These are phyloP conservation scores for Amanita jacksonii DNA, from an alignment of 768 basidiomycete genomes.

Conservation along the genomic window DNA sequence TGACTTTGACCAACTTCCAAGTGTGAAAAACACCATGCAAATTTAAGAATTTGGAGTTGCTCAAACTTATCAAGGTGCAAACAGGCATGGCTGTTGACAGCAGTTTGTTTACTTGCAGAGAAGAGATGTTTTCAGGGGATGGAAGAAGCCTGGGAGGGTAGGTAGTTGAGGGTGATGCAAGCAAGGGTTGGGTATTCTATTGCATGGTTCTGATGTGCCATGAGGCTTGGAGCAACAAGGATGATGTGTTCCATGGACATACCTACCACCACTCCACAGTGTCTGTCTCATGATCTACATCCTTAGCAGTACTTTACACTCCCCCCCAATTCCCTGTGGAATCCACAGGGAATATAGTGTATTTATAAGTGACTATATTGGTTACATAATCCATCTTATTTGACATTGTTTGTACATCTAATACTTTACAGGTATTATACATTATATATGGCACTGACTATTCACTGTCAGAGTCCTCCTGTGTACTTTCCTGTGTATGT, in stretches of 20 bases:
- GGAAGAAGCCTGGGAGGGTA: background rate
- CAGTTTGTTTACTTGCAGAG: background rate
- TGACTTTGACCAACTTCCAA: background rate
- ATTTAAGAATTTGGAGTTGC: conserved; percentile 3
- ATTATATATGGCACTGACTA: no score
- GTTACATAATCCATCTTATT: no score
- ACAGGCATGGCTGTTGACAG: background rate
- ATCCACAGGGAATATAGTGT: no score
- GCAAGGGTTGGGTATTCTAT: background rate
- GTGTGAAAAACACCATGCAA: conserved; percentile 1
- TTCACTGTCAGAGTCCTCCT: background rate
- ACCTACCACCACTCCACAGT: conserved; percentile 1
- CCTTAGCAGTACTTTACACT: no score
- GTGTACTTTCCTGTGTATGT: background rate
- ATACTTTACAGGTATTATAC: no score
- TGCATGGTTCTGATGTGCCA: background rate
- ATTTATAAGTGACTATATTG: no score
- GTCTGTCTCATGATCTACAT: background rate
- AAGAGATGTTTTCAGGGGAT: conserved; percentile 3
- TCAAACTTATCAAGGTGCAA: background rate
- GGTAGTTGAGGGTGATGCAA: background rate
- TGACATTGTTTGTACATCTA: no score
- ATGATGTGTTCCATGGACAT: background rate
- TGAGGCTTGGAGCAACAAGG: background rate
- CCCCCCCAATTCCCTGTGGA: no score